Evolutionary conservation across 2,329 filamentous ascomycete genomes (phyloP).

Genomic region (Cryphonectria nitschkei): DNA sequence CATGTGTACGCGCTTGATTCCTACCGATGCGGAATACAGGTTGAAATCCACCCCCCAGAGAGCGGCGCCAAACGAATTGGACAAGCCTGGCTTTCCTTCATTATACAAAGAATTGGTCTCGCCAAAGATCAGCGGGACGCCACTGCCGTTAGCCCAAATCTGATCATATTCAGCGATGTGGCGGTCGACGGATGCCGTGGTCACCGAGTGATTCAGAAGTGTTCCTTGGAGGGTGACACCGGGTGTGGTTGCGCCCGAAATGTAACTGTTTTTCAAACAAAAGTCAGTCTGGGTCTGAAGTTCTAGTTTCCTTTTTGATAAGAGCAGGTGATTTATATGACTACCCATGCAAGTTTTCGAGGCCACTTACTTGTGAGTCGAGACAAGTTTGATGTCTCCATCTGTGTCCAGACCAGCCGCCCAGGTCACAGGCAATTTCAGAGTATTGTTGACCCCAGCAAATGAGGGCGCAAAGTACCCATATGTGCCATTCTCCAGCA

Average conservation of each 20-base stretch:
- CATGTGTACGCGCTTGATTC: slow-evolving; percentile 63
- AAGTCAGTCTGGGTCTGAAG: slow-evolving; percentile 14
- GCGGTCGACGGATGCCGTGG: slow-evolving; percentile 49
- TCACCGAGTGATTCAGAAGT: slow-evolving; percentile 65
- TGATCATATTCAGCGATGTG: slow-evolving; percentile 52
- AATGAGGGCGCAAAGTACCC: slow-evolving; percentile 63
- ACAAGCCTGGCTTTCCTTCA: slow-evolving; percentile 63
- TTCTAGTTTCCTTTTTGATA: too few species aligned
- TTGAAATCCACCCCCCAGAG: slow-evolving; percentile 68
- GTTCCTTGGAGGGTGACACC: slow-evolving; percentile 66
- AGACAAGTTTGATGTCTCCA: slow-evolving; percentile 55
- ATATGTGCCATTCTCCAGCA: slow-evolving; percentile 46
- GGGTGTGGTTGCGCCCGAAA: slow-evolving; percentile 59
- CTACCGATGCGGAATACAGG: slow-evolving; percentile 58
- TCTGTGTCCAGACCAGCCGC: slow-evolving; percentile 55
- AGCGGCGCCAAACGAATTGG: slow-evolving; percentile 67
- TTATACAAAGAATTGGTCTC: slow-evolving; percentile 67
- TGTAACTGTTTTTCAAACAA: slow-evolving; percentile 52
- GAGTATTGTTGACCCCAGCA: slow-evolving; percentile 53
- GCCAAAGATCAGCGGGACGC: slow-evolving; percentile 59
- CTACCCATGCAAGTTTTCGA: too few species aligned
- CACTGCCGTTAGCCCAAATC: slow-evolving; percentile 41
- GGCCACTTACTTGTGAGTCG: slow-evolving; percentile 59
- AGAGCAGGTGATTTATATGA: too few species aligned
- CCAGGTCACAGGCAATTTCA: slow-evolving; percentile 57